Conservation (phyloP, 257 asterid genomes). For the Anisodus tanguticus region DNA sequence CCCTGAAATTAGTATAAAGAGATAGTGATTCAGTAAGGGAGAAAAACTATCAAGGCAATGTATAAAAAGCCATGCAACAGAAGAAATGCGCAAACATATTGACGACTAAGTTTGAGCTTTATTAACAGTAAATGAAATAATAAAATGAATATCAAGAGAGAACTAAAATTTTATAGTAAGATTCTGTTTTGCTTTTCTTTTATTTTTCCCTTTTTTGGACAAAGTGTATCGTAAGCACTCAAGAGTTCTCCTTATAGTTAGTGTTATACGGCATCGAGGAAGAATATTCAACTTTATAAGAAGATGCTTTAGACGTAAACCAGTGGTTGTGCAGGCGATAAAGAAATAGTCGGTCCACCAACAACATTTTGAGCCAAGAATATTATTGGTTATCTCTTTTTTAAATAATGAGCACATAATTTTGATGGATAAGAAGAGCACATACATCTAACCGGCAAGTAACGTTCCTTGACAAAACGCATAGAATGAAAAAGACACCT, state of each 20-base stretch:
- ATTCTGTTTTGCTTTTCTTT: not conserved
- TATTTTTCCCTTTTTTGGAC: not conserved
- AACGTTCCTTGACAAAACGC: not conserved
- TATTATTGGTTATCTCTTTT: not conserved
- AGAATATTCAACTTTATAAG: slow-evolving; percentile 5
- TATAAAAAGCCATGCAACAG: slow-evolving; percentile 33
- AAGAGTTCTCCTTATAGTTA: not conserved
- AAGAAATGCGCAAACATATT: slow-evolving; percentile 32
- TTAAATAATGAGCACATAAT: slow-evolving; percentile 7
- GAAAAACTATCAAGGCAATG: slow-evolving; percentile 22
- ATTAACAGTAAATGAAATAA: not conserved
- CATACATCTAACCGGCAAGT: not conserved
- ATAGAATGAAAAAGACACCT: not conserved
- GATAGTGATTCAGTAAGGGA: slow-evolving; percentile 13
- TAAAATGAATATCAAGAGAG: not conserved
- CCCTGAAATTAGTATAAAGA: slow-evolving; percentile 61
- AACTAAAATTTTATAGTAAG: not conserved
- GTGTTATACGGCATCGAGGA: not conserved
- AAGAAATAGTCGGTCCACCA: slow-evolving; percentile 14
- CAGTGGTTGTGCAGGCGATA: not conserved
- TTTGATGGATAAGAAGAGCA: slow-evolving; percentile 14
- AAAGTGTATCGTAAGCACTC: not conserved
- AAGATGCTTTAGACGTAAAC: not conserved
- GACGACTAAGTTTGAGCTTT: not conserved
- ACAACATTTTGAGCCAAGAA: slow-evolving; percentile 19